Evolutionary conservation across 2,329 filamentous ascomycete species (phyloP).

Genomic region (Talaromyces rugulosus): DNA sequence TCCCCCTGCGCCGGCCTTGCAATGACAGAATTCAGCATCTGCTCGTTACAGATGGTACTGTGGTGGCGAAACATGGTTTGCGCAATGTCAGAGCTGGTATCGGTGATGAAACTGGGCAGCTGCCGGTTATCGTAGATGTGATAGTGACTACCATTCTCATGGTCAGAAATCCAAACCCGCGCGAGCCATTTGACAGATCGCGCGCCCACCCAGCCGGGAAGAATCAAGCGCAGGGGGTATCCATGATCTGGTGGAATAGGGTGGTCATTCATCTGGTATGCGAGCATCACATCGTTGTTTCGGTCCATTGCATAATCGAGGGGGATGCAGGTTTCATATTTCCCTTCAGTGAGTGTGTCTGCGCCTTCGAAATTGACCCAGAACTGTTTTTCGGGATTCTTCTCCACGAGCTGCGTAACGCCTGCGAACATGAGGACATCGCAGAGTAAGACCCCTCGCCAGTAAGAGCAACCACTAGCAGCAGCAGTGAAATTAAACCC

Average conservation of each 20-base stretch:
- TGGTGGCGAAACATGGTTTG: conserved; percentile 46
- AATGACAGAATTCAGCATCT: conserved; percentile 48
- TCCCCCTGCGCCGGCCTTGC: conserved; percentile 45
- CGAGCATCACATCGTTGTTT: conserved; percentile 46
- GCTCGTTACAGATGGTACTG: conserved; percentile 46
- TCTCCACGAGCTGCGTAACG: conserved; percentile 20
- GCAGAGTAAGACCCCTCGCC: conserved; percentile 45
- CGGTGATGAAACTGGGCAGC: conserved; percentile 45
- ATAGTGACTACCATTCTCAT: conserved; percentile 41
- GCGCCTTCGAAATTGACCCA: conserved; percentile 51
- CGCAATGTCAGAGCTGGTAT: conserved; percentile 47
- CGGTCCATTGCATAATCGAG: conserved; percentile 48
- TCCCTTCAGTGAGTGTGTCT: conserved; percentile 45
- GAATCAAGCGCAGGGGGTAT: conserved; percentile 39
- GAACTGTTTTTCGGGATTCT: conserved; percentile 19
- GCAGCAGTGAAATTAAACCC: conserved; percentile 48
- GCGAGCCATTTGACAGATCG: conserved; percentile 41
- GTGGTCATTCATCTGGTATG: conserved; percentile 40
- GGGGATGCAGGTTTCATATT: conserved; percentile 47
- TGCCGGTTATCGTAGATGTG: conserved; percentile 51
- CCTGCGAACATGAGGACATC: conserved; percentile 44
- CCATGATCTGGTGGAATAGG: conserved; percentile 41
- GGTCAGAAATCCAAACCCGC: conserved; percentile 37
- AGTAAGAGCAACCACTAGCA: conserved; percentile 48
- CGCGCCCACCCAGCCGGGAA: conserved; percentile 41